Percentiles rank a stretch among this genome's conserved stretches.
These are phyloP conservation scores for Elaeagnus macrophylla DNA, from an alignment of 306 rosid species.

Conservation along the genomic window DNA sequence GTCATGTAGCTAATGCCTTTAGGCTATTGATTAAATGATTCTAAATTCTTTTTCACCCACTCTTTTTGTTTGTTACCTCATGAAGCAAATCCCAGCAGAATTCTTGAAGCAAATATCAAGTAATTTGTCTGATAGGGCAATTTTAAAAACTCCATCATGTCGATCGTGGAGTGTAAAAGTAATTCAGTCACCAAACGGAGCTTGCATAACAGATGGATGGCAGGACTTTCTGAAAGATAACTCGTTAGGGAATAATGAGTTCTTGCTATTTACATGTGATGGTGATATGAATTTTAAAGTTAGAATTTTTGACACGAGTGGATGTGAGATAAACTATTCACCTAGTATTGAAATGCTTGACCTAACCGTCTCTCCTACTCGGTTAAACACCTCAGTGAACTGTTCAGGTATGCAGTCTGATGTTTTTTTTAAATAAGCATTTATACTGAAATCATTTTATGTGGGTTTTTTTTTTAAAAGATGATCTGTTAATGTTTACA, in stretches of 20 bases:
- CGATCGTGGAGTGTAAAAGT: slow-evolving; percentile 2
- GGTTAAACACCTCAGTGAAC: neutral
- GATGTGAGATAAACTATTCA: neutral
- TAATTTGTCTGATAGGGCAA: slow-evolving; percentile 4
- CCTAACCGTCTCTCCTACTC: neutral
- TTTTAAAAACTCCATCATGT: neutral
- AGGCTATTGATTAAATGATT: neutral
- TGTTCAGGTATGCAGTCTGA: slow-evolving; percentile 4
- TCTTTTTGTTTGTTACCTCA: neutral
- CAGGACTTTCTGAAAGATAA: slow-evolving; percentile 7
- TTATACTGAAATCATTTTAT: neutral
- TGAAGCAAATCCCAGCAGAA: slow-evolving; percentile 10
- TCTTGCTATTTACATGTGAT: slow-evolving; percentile 5
- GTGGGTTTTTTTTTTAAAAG: neutral
- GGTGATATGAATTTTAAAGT: slow-evolving; percentile 1
- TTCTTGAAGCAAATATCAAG: slow-evolving; percentile 1
- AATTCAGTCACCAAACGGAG: neutral
- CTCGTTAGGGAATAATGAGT: slow-evolving; percentile 5
- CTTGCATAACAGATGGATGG: slow-evolving; percentile 14
- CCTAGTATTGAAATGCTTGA: neutral
- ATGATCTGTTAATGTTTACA: neutral
- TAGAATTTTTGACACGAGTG: neutral
- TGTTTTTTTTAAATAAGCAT: neutral
- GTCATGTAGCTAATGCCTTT: neutral
- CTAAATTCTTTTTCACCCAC: neutral